These are phyloP conservation scores for Brassica juncea DNA, from an alignment of 345 rosid genomes.

Conservation along the genomic window DNA sequence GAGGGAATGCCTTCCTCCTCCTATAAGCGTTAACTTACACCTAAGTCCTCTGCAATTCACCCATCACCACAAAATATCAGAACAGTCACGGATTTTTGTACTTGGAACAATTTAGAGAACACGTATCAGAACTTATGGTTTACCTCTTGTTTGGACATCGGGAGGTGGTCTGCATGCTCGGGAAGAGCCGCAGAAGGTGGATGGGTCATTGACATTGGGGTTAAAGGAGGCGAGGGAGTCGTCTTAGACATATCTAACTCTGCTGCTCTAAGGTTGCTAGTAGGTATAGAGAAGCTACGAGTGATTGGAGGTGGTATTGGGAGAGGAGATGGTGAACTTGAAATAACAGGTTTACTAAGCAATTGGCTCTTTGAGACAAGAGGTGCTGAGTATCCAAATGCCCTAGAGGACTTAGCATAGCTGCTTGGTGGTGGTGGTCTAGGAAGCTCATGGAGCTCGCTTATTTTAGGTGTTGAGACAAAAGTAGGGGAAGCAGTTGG, in stretches of 20 bases:
- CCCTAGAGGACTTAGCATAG: slow-evolving; percentile 46
- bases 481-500: slow-evolving; percentile 69
- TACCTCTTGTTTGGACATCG: slow-evolving; percentile 49
- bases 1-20: slow-evolving; percentile 22
- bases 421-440: slow-evolving; percentile 86
- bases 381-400: slow-evolving; percentile 76
- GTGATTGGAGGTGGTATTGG: slow-evolving; percentile 73
- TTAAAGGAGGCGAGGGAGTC: slow-evolving; percentile 64
- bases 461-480: slow-evolving; percentile 79
- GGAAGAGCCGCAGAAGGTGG: slow-evolving; percentile 29
- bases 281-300: slow-evolving; percentile 89
- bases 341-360: slow-evolving; percentile 42
- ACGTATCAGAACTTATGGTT: not conserved
- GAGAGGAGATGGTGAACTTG: slow-evolving; percentile 65
- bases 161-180: slow-evolving; percentile 30
- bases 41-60: slow-evolving; percentile 30
- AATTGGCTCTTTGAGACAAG: slow-evolving; percentile 55
- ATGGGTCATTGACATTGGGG: slow-evolving; percentile 56
- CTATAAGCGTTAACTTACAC: slow-evolving; percentile 12
- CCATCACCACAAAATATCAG: slow-evolving; percentile 11
- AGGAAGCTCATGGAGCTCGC: slow-evolving; percentile 99
- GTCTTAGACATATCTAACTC: slow-evolving; percentile 47
- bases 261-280: slow-evolving; percentile 54
- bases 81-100: not conserved
- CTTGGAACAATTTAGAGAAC: not conserved